Evolutionary conservation across 164 flowering plant species (phyloP), one percentile per base, ranked within the genome.

Genomic region (Pachysandra terminalis): DNA sequence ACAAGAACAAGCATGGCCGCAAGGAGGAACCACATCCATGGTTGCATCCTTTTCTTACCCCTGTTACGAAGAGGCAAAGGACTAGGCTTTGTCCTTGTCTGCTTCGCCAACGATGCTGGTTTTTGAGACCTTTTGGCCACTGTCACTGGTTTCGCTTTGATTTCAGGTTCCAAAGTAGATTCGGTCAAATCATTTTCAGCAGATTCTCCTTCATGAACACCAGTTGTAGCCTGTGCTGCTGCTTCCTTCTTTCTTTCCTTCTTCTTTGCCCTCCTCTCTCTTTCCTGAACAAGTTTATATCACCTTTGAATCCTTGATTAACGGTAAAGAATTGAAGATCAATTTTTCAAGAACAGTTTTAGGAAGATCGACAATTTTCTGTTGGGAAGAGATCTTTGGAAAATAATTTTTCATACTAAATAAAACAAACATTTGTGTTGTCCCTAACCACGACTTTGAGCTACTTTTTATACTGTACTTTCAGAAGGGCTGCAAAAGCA

Each of bases 11-110:
- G 52, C 65, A 81, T 16, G 41, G 65, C 68, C 4, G 62, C 49
- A 19, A 83, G 59, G 22, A 78, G 71, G 40, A 73, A 75, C 90
- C 89, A 89, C 87, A 88, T 82, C 89, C 89, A 92, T 61, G 80
- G 75, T 69, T 80, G 87, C 79, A 81, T 75, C 62, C 77, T 81
- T 76, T 86, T 88, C 81, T 74, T 88, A 66, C 85, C 69, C 69
- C 86, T 76, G 76, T 84, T 87, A 17, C 96, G 86, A 56, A 90
- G 85, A 41, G 94, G 86, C 48, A 77, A 74, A 63, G 96, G 96
- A 28, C 85, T 77, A 22, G 85, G 68, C 73, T 77, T 87, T 35
- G 80, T 45, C 78, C 84, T 93, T 51, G 53, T 67, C 56, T 76
- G 86, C 76, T 82, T 87, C 12, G 75, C 41, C 53, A 77, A 77